Evolutionary conservation across 108 stramenopile genomes (phyloP), one percentile per base, ranked within the genome.

Genomic region (Cylindrotheca fusiformis): DNA sequence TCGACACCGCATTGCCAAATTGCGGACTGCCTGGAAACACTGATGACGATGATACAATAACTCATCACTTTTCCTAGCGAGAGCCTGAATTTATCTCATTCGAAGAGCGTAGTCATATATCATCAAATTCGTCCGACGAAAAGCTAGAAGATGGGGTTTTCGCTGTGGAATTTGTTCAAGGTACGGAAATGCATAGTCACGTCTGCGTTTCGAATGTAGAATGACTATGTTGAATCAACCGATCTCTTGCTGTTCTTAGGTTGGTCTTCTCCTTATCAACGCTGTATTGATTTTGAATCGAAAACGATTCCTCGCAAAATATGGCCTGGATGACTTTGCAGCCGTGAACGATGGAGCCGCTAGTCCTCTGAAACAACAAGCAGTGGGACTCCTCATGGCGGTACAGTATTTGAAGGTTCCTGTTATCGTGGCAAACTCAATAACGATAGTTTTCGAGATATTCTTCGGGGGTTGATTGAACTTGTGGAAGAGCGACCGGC

Each of bases 81-180:
- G n/a, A n/a, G n/a, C n/a, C n/a, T n/a, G n/a, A n/a, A n/a, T n/a
- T n/a, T n/a, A n/a, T n/a, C n/a, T n/a, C n/a, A n/a, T n/a, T n/a
- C n/a, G n/a, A n/a, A n/a, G n/a, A n/a, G n/a, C n/a, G n/a, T n/a
- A n/a, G n/a, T n/a, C n/a, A n/a, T n/a, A n/a, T n/a, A n/a, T n/a
- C n/a, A n/a, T n/a, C n/a, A n/a, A n/a, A n/a, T n/a, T n/a, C n/a
- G n/a, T n/a, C n/a, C n/a, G n/a, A n/a, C n/a, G n/a, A n/a, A n/a
- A n/a, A n/a, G n/a, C n/a, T n/a, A n/a, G n/a, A 58, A 5, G 8
- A 93, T 93, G 92, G 88, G 88, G 8, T 84, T 94, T 26, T 94
- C 92, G n/a, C 60, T 94, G 22, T 94, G 84, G 83, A 88, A 90
- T 69, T 65, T 94, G 26, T 90, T 94, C 78, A 94, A 94, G 87